A percentile compares a stretch with the other conserved stretches of the same genome.
Evolutionary conservation across 441 rosid species (phyloP).

Genomic region (Gossypium laxum): DNA sequence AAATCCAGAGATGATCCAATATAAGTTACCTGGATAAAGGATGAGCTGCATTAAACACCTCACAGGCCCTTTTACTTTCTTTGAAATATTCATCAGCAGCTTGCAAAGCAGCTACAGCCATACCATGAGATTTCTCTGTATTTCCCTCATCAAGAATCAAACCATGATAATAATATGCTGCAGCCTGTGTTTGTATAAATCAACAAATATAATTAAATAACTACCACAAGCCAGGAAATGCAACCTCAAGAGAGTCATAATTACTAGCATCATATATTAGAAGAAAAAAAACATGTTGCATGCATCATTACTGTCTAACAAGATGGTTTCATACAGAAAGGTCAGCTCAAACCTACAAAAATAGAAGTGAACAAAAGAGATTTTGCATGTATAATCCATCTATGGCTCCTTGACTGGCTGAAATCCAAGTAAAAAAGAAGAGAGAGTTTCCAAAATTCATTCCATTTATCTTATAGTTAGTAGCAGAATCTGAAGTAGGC

Average conservation of each 20-base stretch:
- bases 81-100: conserved; percentile 79
- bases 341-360: not conserved
- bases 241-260: not conserved
- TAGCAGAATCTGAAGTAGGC: not conserved
- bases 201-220: not conserved
- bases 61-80: conserved; percentile 73
- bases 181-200: conserved; percentile 43
- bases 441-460: not conserved
- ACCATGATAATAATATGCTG: conserved; percentile 92
- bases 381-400: not conserved
- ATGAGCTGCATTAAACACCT: conserved; percentile 52
- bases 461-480: not conserved
- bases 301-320: not conserved
- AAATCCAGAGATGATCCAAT: not conserved
- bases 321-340: not conserved
- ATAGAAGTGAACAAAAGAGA: not conserved
- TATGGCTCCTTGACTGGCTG: not conserved
- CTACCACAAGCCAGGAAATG: not conserved
- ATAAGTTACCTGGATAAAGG: conserved; percentile 70
- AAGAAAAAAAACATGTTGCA: not conserved
- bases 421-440: not conserved
- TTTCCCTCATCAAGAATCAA: conserved; percentile 90
- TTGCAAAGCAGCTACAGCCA: conserved; percentile 93
- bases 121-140: conserved; percentile 88
- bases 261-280: conserved; percentile 1